phyloP scores from a whole-genome alignment of 129 eudicot species.

The Pittosporum tobira region DNA sequence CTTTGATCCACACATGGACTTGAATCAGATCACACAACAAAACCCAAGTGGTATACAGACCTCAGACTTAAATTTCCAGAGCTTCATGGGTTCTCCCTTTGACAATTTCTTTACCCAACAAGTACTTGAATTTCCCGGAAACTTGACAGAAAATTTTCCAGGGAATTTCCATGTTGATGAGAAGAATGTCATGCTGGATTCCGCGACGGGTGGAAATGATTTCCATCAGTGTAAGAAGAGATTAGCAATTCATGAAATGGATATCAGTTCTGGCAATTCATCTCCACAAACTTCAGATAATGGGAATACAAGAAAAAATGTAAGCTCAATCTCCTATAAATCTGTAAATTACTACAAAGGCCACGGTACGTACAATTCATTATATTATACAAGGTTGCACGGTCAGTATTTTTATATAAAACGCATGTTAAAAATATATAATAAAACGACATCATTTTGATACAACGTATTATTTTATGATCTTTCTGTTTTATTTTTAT shows the following conservation, averaged over 20 bases:
- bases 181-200: constrained; percentile 18
- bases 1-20: constrained; percentile 48
- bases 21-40: constrained; percentile 32
- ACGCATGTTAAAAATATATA: too few relatives aligned
- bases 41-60: constrained; percentile 19
- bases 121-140: constrained; percentile 19
- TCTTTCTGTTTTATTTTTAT: background rate
- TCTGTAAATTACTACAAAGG: too few relatives aligned
- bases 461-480: too few relatives aligned
- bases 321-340: constrained; percentile 10
- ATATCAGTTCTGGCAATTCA: constrained; percentile 44
- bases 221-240: constrained; percentile 37
- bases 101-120: constrained; percentile 34
- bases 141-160: constrained; percentile 23
- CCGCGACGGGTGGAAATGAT: constrained; percentile 14
- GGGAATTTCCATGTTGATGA: constrained; percentile 23
- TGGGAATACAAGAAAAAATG: constrained; percentile 36
- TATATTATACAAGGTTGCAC: too few relatives aligned
- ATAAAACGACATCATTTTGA: too few relatives aligned
- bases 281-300: constrained; percentile 36
- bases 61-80: constrained; percentile 24
- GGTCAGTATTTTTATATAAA: too few relatives aligned
- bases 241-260: constrained; percentile 39
- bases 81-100: constrained; percentile 34
- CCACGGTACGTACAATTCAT: too few relatives aligned